phyloP scores from a whole-genome alignment of 495 filamentous ascomycete species.

The Hyaloscypha hepaticicola region DNA sequence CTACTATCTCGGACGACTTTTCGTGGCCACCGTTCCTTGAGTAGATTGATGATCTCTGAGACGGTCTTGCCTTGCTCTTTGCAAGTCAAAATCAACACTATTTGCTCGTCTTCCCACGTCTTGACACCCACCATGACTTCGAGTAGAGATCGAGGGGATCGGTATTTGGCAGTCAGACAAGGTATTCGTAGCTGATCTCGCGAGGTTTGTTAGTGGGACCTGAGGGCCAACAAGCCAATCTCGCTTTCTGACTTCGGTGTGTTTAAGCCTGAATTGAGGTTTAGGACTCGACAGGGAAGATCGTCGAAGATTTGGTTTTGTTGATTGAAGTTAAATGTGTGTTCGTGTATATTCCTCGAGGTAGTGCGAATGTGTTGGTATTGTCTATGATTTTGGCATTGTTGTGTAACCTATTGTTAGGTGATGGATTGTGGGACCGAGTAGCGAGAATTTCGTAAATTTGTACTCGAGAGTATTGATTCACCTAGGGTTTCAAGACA shows the following conservation, averaged over 20 bases:
- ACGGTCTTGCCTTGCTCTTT: background rate
- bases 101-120: background rate
- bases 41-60: background rate
- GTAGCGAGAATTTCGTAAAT: background rate
- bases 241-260: background rate
- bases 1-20: background rate
- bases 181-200: no score
- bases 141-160: background rate
- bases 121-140: background rate
- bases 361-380: background rate
- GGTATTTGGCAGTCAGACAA: background rate
- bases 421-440: background rate
- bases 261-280: background rate
- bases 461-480: background rate
- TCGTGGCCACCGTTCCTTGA: background rate
- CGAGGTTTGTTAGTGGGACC: background rate
- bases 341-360: background rate
- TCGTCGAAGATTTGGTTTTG: background rate
- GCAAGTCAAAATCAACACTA: background rate
- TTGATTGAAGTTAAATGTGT: background rate
- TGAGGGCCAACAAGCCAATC: background rate
- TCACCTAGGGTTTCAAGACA: background rate
- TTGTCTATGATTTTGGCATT: background rate
- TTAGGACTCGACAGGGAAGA: background rate
- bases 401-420: background rate